These are phyloP conservation scores for Heritiera littoralis DNA, from an alignment of 345 rosid genomes.

Conservation along the genomic window DNA sequence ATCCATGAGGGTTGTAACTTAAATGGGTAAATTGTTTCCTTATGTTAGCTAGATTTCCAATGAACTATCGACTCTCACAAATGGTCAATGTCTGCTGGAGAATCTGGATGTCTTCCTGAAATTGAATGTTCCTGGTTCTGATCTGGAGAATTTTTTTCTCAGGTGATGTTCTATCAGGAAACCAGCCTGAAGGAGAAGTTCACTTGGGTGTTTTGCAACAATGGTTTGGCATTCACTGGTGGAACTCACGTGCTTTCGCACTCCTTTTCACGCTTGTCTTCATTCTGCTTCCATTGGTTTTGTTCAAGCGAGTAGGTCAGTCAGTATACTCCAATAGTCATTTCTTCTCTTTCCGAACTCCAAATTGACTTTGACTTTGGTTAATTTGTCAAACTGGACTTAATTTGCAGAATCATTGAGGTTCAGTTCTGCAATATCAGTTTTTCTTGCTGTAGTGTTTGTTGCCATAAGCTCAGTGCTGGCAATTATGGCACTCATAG, in stretches of 20 bases:
- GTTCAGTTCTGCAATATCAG: constrained; percentile 63
- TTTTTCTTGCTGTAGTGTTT: constrained; percentile 71
- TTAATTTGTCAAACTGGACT: constrained; percentile 22
- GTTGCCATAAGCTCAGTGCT: constrained; percentile 64
- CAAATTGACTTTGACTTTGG: neutral
- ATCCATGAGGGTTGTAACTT: neutral
- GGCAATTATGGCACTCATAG: constrained; percentile 59
- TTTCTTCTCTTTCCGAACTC: neutral
- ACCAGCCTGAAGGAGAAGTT: constrained; percentile 45
- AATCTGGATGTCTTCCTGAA: neutral
- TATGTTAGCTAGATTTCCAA: neutral
- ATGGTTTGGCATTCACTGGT: constrained; percentile 91
- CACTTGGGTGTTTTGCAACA: constrained; percentile 82
- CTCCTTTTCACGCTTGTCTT: constrained; percentile 54
- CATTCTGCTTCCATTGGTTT: constrained; percentile 67
- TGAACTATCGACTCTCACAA: neutral
- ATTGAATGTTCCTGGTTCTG: neutral
- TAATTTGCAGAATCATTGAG: constrained; percentile 56
- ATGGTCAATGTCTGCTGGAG: neutral
- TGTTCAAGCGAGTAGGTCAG: constrained; percentile 67
- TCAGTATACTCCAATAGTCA: constrained; percentile 22
- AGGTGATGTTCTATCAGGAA: constrained; percentile 91
- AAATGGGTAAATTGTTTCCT: neutral
- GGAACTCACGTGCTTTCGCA: constrained; percentile 71
- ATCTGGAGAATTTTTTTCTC: constrained; percentile 10